phyloP scores from a whole-genome alignment of 495 filamentous ascomycete species.

The Talaromyces nanjingensis region DNA sequence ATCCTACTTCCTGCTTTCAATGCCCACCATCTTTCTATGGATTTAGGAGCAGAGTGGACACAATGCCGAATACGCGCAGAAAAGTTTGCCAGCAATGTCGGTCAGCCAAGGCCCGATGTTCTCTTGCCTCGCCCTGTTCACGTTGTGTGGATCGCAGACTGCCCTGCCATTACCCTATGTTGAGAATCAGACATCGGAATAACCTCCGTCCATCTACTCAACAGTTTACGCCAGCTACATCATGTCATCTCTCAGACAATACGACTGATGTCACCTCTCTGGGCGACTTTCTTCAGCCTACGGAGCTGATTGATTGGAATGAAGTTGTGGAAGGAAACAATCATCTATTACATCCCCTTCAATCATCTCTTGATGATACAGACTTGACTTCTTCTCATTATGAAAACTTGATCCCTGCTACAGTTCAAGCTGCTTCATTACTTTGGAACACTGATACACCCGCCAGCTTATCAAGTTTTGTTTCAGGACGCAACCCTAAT shows the following conservation, averaged over 20 bases:
- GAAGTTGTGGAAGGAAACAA: background rate
- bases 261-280: background rate
- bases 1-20: background rate
- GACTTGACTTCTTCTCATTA: background rate
- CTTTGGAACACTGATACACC: background rate
- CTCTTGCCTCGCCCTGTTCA: background rate
- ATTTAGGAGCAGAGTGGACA: background rate
- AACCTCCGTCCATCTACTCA: background rate
- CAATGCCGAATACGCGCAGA: background rate
- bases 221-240: background rate
- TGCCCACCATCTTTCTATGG: background rate
- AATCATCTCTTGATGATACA: background rate
- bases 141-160: background rate
- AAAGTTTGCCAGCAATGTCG: slow-evolving; percentile 2
- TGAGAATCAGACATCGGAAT: background rate
- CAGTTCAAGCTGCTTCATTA: background rate
- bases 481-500: background rate
- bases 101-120: background rate
- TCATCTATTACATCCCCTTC: background rate
- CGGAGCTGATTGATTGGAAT: background rate
- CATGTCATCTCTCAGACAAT: background rate
- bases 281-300: background rate
- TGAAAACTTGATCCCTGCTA: background rate
- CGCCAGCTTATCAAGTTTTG: background rate
- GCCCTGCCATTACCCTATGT: background rate